Base-by-base conservation (phyloP, 192 early-diverging fungal species). In the Kappamyces sp. region DNA sequence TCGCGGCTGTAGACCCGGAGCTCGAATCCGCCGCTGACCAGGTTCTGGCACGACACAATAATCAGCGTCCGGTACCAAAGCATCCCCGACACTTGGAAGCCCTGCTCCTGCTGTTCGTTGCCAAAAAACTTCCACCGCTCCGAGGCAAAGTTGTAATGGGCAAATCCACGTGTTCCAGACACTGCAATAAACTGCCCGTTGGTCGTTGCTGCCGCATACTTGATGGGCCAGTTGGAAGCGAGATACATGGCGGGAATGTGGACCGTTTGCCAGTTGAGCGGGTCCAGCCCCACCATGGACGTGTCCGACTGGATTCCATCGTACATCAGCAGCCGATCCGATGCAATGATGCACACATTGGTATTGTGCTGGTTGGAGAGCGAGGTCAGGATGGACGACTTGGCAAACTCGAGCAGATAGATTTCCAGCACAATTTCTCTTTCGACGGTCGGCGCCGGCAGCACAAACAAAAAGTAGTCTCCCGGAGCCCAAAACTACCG, bases 91-190 rank as follows among this genome's bases (percentile, higher is more conserved):
- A 68, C 52, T 48, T 11, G 7, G 38, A 37, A 57, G 30, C 14
- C 8, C 29, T 47, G 49, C 57, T 77, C 77, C 60, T 81, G 75
- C 53, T 74, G 73, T 67, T 88, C 87, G 64, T 88, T 92, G 4
- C 91, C 89, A 79, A 93, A 90, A 38, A 97, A 54, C 58, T 91
- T 92, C 94, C 94, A 98, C 60, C 82, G 66, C 31, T 81, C 78
- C 2, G 86, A 83, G 1, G 65, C 61, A 12, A 79, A 63, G 66
- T 81, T 90, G 55, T 89, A 89, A 59, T 87, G 84, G 2, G 89
- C 86, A 45, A 98, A 63, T 6, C 94, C 94, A 11, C 81, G 84
- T 48, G 66, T 74, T 1, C 94, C 94, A 6, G 94, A 89, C 54
- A 95, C 82, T 0, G 91, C 94, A 33, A 94, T 69, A 57, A 78